Conservation (phyloP, 2,329 filamentous ascomycete genomes). For the Calonectria pteridis region DNA sequence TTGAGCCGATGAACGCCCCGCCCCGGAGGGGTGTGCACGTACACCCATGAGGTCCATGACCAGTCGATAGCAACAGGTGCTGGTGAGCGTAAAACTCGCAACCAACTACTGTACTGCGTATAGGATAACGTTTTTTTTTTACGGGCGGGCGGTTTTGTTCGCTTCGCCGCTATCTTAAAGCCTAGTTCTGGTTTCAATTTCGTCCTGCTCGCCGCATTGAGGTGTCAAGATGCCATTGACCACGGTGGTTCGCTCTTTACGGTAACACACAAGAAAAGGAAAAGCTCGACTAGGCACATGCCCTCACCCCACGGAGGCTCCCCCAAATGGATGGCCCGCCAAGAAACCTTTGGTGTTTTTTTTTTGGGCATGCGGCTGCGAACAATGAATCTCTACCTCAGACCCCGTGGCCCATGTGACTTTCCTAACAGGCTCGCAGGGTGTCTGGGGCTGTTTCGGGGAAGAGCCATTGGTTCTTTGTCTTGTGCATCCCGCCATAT, state of each 20-base stretch:
- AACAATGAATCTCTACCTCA: neutral
- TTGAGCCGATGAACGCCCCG: neutral
- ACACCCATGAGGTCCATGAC: neutral
- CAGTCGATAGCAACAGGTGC: neutral
- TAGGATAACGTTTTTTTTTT: neutral
- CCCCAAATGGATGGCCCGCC: neutral
- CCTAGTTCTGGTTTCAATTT: neutral
- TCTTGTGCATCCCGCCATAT: neutral
- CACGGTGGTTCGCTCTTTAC: too few relatives aligned
- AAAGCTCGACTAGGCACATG: neutral
- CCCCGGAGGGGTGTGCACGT: neutral
- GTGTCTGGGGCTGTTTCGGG: neutral
- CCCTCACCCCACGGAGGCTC: constrained; percentile 20
- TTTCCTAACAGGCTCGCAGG: neutral
- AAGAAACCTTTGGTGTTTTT: neutral
- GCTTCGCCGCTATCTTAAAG: neutral
- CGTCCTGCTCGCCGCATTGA: neutral
- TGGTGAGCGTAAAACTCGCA: neutral
- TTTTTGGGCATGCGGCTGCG: neutral
- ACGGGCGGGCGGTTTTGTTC: neutral
- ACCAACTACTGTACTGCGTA: neutral
- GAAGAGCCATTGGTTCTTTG: neutral
- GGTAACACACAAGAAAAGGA: neutral
- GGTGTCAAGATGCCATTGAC: neutral
- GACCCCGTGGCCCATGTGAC: neutral